Base-by-base conservation (phyloP, 345 rosid species). In the Syzygium oleosum region DNA sequence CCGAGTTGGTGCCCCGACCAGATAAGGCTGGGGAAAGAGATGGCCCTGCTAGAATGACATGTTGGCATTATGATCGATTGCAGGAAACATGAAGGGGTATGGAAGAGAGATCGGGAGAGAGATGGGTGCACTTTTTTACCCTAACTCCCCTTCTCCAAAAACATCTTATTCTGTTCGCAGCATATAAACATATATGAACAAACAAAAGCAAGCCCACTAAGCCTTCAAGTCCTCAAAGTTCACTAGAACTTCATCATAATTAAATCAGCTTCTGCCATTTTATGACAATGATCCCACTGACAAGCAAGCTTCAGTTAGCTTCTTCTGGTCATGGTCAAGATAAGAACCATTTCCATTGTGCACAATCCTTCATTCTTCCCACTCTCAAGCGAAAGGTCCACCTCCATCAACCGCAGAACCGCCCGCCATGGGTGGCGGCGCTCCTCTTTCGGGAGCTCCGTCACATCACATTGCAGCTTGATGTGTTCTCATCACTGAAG, bases 401-500 rank as follows among this genome's bases (percentile, higher is more conserved):
- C 34, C 34, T 54, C 34, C 38, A 85, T n/a, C 38, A 43, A 51
- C 52, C 3, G 34, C 58, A 52, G 83, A 73, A 38, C 83, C 14
- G 14, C 49, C 23, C 49, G 8, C 49, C 83, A 21, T 43, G 23
- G 83, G 83, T 12, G 31, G 86, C 38, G 38, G 5, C 14, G 19
- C 61, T 29, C 31, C 0, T 51, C 85, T 84, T 84, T 1, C 52
- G 19, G 56, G 59, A 51, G 19, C 86, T 25, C 31, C 56, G 55
- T 96, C 96, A 97, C 99, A 97, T 96, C 31, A 97, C 92, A 88
- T 79, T 94, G 97, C 99, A 96, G 91, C 98, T 95, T 52, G 96
- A 93, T 43, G 99, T 93, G 91, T 97, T 96, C 91, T 97, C 99
- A 86, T 97, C 99, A 86, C 93, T 95, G 91, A 97, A 97, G 93